A percentile compares a stretch with the other conserved stretches of the same genome.
phyloP scores from a whole-genome alignment of 768 basidiomycete species.

The Lepiota brunneoincarnata region DNA sequence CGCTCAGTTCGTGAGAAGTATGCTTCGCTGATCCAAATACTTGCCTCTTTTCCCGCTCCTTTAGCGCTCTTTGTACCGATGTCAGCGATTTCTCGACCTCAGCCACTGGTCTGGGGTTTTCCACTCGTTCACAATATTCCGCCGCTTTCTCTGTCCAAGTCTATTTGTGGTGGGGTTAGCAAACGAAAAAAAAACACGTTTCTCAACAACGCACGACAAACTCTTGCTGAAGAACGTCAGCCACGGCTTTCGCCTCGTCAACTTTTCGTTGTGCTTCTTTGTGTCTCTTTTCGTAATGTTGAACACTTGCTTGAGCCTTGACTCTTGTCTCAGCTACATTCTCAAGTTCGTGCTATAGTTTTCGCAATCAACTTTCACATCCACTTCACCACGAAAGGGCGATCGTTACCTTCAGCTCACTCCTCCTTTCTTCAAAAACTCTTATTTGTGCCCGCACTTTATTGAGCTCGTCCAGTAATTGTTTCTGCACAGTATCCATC shows the following conservation, averaged over 20 bases:
- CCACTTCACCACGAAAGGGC: neutral
- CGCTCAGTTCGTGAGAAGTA: neutral
- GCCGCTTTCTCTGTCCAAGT: constrained; percentile 65
- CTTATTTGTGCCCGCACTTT: constrained; percentile 45
- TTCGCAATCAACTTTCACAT: neutral
- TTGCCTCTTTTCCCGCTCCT: constrained; percentile 64
- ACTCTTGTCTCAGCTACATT: constrained; percentile 47
- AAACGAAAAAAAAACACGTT: neutral
- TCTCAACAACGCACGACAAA: constrained; percentile 46
- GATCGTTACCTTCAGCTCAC: constrained; percentile 43
- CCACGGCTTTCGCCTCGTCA: constrained; percentile 39
- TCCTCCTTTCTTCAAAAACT: constrained; percentile 45
- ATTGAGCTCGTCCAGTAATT: constrained; percentile 41
- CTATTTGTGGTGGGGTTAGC: constrained; percentile 27
- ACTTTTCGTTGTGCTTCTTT: constrained; percentile 46
- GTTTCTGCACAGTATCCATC: constrained; percentile 43
- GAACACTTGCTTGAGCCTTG: constrained; percentile 44
- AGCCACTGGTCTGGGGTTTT: constrained; percentile 54
- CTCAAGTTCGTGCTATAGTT: constrained; percentile 46
- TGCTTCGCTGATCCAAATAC: constrained; percentile 12
- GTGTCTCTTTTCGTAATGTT: constrained; percentile 52
- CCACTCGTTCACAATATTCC: constrained; percentile 55
- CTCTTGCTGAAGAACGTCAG: constrained; percentile 55
- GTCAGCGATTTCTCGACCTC: constrained; percentile 60
- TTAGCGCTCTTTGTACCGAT: constrained; percentile 60